A percentile compares a stretch with the other conserved stretches of the same genome.
These are phyloP conservation scores for Cupressus sempervirens DNA, from an alignment of 75 land plant genomes.

Conservation along the genomic window DNA sequence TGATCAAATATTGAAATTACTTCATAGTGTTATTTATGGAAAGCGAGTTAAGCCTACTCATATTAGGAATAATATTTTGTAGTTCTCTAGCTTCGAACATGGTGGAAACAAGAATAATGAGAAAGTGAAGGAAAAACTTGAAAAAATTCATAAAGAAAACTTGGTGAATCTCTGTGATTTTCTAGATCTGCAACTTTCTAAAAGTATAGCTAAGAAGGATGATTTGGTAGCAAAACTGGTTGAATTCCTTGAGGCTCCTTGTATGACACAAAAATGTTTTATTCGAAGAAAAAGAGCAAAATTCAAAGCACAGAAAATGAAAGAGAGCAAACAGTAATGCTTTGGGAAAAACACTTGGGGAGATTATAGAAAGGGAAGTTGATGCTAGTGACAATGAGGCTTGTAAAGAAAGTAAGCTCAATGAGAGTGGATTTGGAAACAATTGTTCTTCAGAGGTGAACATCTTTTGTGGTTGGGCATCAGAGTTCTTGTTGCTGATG, in stretches of 20 bases:
- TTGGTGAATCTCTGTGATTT: slow-evolving; percentile 24
- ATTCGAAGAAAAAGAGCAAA: slow-evolving; percentile 8
- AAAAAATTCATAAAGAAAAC: slow-evolving; percentile 23
- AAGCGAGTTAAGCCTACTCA: slow-evolving; percentile 45
- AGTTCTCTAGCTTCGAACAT: slow-evolving; percentile 35
- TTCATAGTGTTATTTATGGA: slow-evolving; percentile 60
- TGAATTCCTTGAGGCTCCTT: slow-evolving; percentile 24
- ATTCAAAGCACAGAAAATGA: background rate
- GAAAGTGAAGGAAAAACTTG: slow-evolving; percentile 32
- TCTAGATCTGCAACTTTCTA: slow-evolving; percentile 26
- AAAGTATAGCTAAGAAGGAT: slow-evolving; percentile 22
- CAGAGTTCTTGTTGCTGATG: no score
- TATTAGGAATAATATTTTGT: slow-evolving; percentile 26
- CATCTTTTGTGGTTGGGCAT: no score
- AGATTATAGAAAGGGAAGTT: background rate
- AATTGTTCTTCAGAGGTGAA: no score
- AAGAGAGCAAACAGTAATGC: background rate
- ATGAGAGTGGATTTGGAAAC: no score
- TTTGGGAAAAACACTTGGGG: background rate
- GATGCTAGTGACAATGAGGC: no score
- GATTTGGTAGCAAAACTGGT: slow-evolving; percentile 21
- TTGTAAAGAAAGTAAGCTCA: no score
- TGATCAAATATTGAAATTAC: slow-evolving; percentile 52
- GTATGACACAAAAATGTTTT: slow-evolving; percentile 13
- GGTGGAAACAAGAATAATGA: slow-evolving; percentile 24